These are phyloP conservation scores for Rhizopus delemar DNA, from an alignment of 371 early-diverging fungal species.

Conservation along the genomic window DNA sequence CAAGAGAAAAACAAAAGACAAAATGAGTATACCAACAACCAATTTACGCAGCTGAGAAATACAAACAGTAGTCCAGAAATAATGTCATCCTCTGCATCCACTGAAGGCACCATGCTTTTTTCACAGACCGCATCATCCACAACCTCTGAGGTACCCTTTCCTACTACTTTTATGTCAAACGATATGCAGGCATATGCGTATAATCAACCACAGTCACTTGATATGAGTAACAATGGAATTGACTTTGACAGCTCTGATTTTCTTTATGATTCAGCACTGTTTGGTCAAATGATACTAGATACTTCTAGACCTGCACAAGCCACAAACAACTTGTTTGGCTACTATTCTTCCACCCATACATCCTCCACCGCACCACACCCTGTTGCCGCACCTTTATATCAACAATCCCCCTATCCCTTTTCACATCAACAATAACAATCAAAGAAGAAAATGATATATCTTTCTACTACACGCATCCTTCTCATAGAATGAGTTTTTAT, in stretches of 20 bases:
- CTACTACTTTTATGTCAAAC: conserved; percentile 4
- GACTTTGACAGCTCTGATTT: conserved; percentile 48
- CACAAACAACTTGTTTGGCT: not conserved
- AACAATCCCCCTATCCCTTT: not conserved
- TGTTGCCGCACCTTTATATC: not conserved
- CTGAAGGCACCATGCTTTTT: not conserved
- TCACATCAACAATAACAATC: not conserved
- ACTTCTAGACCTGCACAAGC: not conserved
- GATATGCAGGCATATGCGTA: conserved; percentile 2
- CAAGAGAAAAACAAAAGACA: conserved; percentile 5
- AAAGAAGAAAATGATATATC: too few species aligned
- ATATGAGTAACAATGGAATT: conserved; percentile 15
- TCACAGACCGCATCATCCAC: not conserved
- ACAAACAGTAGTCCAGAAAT: not conserved
- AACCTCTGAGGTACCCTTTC: not conserved
- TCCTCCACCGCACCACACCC: not conserved
- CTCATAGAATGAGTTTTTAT: too few species aligned
- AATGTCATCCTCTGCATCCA: not conserved
- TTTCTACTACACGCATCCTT: too few species aligned
- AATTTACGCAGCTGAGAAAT: not conserved
- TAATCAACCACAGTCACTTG: not conserved
- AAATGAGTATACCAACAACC: not conserved
- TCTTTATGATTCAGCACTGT: conserved; percentile 41
- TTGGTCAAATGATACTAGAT: conserved; percentile 52
- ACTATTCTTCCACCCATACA: not conserved